phyloP scores from a whole-genome alignment of 768 basidiomycete species.

The Hortiboletus flavorubellus region DNA sequence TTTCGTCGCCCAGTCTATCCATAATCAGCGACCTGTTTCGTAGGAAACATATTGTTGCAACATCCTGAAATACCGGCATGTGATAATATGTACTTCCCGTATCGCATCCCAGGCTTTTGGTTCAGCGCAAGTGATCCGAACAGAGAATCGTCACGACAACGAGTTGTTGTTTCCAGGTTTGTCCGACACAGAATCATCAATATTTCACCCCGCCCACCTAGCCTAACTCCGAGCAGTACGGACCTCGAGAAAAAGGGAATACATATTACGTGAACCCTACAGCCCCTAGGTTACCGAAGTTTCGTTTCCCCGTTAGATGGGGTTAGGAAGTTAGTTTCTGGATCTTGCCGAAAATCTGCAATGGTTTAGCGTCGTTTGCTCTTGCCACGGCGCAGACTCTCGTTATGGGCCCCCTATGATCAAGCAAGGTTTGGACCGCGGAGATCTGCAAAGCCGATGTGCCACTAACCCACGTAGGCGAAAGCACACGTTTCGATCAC shows the following conservation, averaged over 20 bases:
- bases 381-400: not conserved
- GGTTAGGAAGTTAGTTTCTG: not conserved
- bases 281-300: not conserved
- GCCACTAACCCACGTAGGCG: too few relatives aligned
- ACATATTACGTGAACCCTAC: not conserved
- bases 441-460: not conserved
- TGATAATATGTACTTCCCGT: not conserved
- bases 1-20: not conserved
- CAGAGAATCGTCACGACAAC: not conserved
- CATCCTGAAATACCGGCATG: not conserved
- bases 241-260: not conserved
- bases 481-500: too few relatives aligned
- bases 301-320: not conserved
- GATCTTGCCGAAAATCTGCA: not conserved
- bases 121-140: too few relatives aligned
- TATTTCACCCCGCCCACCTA: not conserved
- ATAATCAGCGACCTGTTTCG: not conserved
- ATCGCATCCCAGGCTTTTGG: too few relatives aligned
- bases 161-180: not conserved
- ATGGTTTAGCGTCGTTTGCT: not conserved
- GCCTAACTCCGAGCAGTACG: not conserved
- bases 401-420: not conserved
- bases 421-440: not conserved
- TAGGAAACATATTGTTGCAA: not conserved
- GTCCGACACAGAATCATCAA: not conserved